A percentile compares a stretch with the other conserved stretches of the same genome.
These are phyloP conservation scores for Cairneyella variabilis DNA, from an alignment of 495 filamentous ascomycete genomes.

Conservation along the genomic window DNA sequence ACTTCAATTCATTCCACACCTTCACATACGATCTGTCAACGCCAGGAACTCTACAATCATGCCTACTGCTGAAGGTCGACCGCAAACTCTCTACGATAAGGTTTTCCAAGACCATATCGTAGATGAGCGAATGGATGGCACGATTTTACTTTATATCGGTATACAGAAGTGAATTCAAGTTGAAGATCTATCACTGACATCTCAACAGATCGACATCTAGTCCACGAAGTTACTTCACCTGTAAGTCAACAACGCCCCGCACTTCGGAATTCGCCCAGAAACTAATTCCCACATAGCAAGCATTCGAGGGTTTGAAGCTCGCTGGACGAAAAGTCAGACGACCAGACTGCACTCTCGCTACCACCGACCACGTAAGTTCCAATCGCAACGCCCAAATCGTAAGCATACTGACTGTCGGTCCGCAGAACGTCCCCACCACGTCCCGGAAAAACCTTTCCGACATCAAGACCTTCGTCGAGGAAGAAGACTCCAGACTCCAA, in stretches of 20 bases:
- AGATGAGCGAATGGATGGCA: conserved; percentile 89
- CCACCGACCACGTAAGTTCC: conserved; percentile 86
- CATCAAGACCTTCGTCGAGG: conserved; percentile 82
- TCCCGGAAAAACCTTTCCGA: conserved; percentile 86
- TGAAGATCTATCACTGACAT: conserved; percentile 7
- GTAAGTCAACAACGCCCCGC: conserved; percentile 38
- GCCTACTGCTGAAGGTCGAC: conserved; percentile 72
- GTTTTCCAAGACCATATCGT: conserved; percentile 91
- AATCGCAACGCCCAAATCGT: background rate
- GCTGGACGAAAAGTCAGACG: conserved; percentile 82
- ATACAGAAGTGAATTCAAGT: conserved; percentile 25
- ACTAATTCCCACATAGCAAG: conserved; percentile 57
- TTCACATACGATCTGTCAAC: background rate
- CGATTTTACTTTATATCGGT: conserved; percentile 90
- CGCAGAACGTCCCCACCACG: conserved; percentile 85
- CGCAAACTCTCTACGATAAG: conserved; percentile 96
- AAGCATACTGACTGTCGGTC: background rate
- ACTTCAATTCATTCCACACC: background rate
- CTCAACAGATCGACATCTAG: conserved; percentile 76
- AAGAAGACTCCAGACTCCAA: conserved; percentile 89
- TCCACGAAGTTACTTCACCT: conserved; percentile 97
- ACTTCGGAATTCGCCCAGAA: conserved; percentile 2
- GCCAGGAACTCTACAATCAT: conserved; percentile 46
- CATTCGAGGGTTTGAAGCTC: conserved; percentile 91
- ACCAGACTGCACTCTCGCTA: conserved; percentile 94